Evolutionary conservation across 208 protist genomes (phyloP).

Genomic region (Leishmania tropica): DNA sequence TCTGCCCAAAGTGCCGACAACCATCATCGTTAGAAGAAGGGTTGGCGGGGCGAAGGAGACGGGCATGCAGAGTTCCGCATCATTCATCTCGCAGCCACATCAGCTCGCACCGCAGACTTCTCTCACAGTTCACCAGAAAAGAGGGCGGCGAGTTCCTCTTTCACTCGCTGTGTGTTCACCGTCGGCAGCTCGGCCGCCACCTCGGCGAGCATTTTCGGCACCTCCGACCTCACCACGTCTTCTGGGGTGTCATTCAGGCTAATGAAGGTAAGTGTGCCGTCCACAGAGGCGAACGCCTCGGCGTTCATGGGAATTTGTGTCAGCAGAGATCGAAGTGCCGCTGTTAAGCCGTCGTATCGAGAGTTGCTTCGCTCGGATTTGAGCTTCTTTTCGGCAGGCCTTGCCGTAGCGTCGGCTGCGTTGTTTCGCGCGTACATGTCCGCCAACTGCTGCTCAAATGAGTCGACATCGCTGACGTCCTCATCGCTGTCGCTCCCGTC

Average conservation of each 20-base stretch:
- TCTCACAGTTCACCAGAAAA: conserved; percentile 2
- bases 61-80: not conserved
- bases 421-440: conserved; percentile 37
- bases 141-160: conserved; percentile 27
- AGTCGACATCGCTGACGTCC: conserved; percentile 19
- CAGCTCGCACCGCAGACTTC: not conserved
- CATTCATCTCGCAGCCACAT: not conserved
- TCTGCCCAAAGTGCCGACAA: not conserved
- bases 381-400: conserved; percentile 21
- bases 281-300: conserved; percentile 52
- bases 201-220: conserved; percentile 63
- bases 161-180: conserved; percentile 37
- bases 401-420: conserved; percentile 6
- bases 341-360: conserved; percentile 35
- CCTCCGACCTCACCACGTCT: conserved; percentile 51
- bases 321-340: conserved; percentile 45
- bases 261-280: conserved; percentile 72
- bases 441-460: conserved; percentile 28
- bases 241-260: conserved; percentile 44
- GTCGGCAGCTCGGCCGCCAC: conserved; percentile 55
- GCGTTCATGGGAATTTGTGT: conserved; percentile 39
- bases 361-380: conserved; percentile 5
- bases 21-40: not conserved
- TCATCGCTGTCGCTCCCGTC: not conserved
- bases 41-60: not conserved